These are phyloP conservation scores for Friedmanniomyces endolithicus DNA, from an alignment of 495 filamentous ascomycete genomes.

Conservation along the genomic window DNA sequence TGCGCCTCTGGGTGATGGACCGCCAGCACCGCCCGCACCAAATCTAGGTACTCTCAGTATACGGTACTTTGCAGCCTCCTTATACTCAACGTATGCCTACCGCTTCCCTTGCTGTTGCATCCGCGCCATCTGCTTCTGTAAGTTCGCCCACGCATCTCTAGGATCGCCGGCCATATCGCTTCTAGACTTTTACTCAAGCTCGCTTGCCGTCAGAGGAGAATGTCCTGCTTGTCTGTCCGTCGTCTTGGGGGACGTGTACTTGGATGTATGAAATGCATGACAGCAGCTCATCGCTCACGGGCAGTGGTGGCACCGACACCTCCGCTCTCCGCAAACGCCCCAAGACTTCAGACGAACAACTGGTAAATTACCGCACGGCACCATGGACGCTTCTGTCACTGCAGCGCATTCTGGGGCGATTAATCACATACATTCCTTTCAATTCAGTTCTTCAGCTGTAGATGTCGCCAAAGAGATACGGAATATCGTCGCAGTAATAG, in stretches of 20 bases:
- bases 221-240: neutral
- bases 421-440: constrained; percentile 14
- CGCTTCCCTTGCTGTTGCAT: constrained; percentile 39
- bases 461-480: constrained; percentile 27
- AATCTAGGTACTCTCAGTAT: constrained; percentile 34
- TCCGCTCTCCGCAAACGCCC: neutral
- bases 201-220: too few species aligned
- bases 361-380: neutral
- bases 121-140: constrained; percentile 45
- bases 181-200: too few species aligned
- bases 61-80: constrained; percentile 19
- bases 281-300: neutral
- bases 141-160: constrained; percentile 49
- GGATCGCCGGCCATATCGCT: constrained; percentile 43
- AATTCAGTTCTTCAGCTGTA: constrained; percentile 15
- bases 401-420: constrained; percentile 16
- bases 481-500: constrained; percentile 26
- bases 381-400: neutral
- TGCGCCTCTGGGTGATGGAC: constrained; percentile 26
- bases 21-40: constrained; percentile 38
- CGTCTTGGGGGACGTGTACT: neutral
- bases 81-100: constrained; percentile 2
- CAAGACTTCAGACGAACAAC: neutral
- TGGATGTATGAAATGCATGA: neutral
- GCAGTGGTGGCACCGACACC: neutral